Base-by-base conservation (phyloP, 768 basidiomycete species). In the Termitomyces sp. region DNA sequence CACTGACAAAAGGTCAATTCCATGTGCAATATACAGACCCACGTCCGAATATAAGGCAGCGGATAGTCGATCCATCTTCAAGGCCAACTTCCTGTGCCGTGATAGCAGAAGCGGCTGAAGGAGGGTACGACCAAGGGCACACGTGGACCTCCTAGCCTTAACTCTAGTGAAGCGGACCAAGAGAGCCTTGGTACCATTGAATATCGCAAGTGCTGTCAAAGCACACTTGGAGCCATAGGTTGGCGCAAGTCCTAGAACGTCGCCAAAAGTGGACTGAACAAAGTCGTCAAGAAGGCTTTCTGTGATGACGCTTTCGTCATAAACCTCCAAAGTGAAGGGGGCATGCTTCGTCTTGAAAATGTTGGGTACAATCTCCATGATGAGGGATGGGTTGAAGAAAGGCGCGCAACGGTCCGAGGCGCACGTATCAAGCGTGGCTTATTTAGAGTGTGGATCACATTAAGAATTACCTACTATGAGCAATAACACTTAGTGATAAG, bases 31-130 rank as follows among this genome's bases (percentile, higher is more conserved):
- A 9, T 65, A 67, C 11, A 80, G 53, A 0, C 65, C 69, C 7
- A 74, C 48, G 57, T 84, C 82, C 9, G 66, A 47, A 63, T 69
- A 72, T 16, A 85, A 61, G 2, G 79, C 68, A 4, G 72, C 59
- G 0, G 75, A 71, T 0, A 84, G 62, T 41, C 69, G 71, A 61
- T 83, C 82, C 80, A 81, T 79, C 36, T 68, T 66, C 47, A 84
- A 80, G 0, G 76, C 74, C 50, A 72, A 67, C 58, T 79, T 81
- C 16, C 56, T 62, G 30, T 60, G 34, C 0, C 65, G 20, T 33
- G 73, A 58, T 47, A 69, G 63, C 4, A 82, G 61, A 45, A 82
- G 67, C 6, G 49, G 48, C 9, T 70, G 59, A 7, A 82, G 63
- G 4, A 73, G 59, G 2, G 51, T 45, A 16, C 68, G 68, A 30